These are phyloP conservation scores for Colletotrichum trifolii DNA, from an alignment of 2,329 filamentous ascomycete genomes.

Conservation along the genomic window DNA sequence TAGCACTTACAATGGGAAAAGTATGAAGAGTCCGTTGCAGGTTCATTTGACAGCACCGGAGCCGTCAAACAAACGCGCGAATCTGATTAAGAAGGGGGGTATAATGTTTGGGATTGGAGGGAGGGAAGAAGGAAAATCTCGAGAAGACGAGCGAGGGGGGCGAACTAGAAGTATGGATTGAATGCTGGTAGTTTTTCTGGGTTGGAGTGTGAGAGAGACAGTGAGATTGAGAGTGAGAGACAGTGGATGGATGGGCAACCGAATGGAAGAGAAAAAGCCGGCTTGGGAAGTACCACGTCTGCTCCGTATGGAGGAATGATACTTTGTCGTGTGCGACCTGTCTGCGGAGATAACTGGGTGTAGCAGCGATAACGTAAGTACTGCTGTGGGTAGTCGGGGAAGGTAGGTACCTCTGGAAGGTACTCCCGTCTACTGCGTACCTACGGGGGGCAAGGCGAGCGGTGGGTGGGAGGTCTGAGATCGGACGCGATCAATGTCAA, in stretches of 20 bases:
- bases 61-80: slow-evolving; percentile 95
- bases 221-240: background rate
- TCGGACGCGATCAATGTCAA: slow-evolving; percentile 9
- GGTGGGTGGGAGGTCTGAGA: slow-evolving; percentile 18
- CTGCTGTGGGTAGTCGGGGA: too few relatives aligned
- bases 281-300: too few relatives aligned
- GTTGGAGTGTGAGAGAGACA: slow-evolving; percentile 10
- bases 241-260: background rate
- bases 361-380: too few relatives aligned
- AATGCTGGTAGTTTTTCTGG: slow-evolving; percentile 27
- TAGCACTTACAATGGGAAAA: slow-evolving; percentile 70
- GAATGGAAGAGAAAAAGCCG: too few relatives aligned
- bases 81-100: slow-evolving; percentile 32
- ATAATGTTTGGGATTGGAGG: slow-evolving; percentile 39
- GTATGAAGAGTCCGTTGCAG: slow-evolving; percentile 77
- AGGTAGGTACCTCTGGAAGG: too few relatives aligned
- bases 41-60: slow-evolving; percentile 94
- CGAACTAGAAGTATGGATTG: slow-evolving; percentile 32
- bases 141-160: slow-evolving; percentile 13
- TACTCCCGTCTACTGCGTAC: too few relatives aligned
- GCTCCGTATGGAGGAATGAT: too few relatives aligned
- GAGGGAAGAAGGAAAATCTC: slow-evolving; percentile 7
- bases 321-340: too few relatives aligned
- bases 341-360: too few relatives aligned
- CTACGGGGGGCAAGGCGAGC: background rate